Base-by-base conservation (phyloP, 331 rosid species). In the Acacia pycnantha region DNA sequence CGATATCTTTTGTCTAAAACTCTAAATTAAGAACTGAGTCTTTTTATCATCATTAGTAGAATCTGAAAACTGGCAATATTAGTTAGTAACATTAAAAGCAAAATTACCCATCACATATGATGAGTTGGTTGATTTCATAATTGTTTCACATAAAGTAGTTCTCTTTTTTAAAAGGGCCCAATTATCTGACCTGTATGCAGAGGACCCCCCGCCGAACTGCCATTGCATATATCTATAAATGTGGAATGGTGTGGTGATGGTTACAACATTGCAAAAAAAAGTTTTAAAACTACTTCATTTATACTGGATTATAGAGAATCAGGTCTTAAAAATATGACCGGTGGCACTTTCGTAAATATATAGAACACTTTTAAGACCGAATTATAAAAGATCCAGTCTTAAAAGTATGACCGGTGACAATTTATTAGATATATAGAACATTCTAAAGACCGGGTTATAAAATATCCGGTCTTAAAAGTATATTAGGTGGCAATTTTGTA, bases 11-110 rank as follows among this genome's bases (percentile, higher is more conserved):
- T 69, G 19, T 61, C 67, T 74, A 48, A 54, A 64, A n/a, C n/a
- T n/a, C n/a, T n/a, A n/a, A n/a, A 2, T 82, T 29, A 11, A 77
- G 91, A 89, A 6, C 85, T 86, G 15, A 80, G 4, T 62, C 26
- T 78, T 24, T 54, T 56, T 44, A 61, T 85, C 59, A 11, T 24
- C 47, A 68, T 80, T 43, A 77, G 5, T 1, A 74, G n/a, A 18
- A 14, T 70, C 64, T 16, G 26, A 26, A 40, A 6, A 33, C 9
- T 58, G 59, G 61, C 12, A 19, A 31, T 8, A 14, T 44, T 22
- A 9, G 61, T 56, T 22, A 33, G 61, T 70, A 61, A 43, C 40
- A 70, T 62, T 12, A n/a, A 26, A 65, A 74, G 65, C 65, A 69
- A 61, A 54, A 58, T 46, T 70, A 40, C 79, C 80, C 82, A 80